Evolutionary conservation across 2,329 filamentous ascomycete genomes (phyloP).

Genomic region (Colletotrichum trifolii): DNA sequence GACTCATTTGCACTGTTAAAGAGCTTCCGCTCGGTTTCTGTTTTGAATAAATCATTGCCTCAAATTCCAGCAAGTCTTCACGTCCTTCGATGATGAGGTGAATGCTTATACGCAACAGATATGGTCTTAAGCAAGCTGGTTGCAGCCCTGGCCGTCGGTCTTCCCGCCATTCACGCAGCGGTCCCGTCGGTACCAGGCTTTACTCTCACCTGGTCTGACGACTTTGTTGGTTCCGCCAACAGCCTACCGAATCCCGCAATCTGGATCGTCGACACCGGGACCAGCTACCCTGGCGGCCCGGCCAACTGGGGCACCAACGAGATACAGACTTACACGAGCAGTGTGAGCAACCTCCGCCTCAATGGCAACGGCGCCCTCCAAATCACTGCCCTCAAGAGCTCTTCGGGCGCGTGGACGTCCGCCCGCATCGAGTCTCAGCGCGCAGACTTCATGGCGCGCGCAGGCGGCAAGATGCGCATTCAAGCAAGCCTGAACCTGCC

Average conservation of each 20-base stretch:
- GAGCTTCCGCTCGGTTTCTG: no score
- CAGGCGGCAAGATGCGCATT: slow-evolving; percentile 50
- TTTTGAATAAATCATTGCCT: no score
- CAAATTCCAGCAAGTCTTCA: neutral
- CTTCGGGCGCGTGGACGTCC: slow-evolving; percentile 55
- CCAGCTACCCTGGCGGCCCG: slow-evolving; percentile 57
- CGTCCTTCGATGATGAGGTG: no score
- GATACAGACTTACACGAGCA: slow-evolving; percentile 57
- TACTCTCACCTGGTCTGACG: slow-evolving; percentile 44
- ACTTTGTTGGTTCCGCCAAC: slow-evolving; percentile 47
- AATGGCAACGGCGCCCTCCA: slow-evolving; percentile 59
- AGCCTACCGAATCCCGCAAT: slow-evolving; percentile 50
- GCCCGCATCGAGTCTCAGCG: slow-evolving; percentile 53
- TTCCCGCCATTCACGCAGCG: slow-evolving; percentile 25
- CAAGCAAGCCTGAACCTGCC: slow-evolving; percentile 52
- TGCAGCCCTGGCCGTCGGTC: slow-evolving; percentile 11
- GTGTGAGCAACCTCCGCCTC: slow-evolving; percentile 55
- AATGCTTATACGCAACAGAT: neutral
- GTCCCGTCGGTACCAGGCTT: slow-evolving; percentile 38
- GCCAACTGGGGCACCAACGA: slow-evolving; percentile 62
- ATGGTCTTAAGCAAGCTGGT: slow-evolving; percentile 22
- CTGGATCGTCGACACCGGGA: slow-evolving; percentile 58
- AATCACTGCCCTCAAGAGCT: slow-evolving; percentile 55
- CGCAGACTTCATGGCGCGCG: slow-evolving; percentile 48
- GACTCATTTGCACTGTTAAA: no score